Percentiles rank a stretch among this genome's conserved stretches.
Evolutionary conservation across 208 protist species (phyloP).

Genomic region (Trypanosoma scelopori): DNA sequence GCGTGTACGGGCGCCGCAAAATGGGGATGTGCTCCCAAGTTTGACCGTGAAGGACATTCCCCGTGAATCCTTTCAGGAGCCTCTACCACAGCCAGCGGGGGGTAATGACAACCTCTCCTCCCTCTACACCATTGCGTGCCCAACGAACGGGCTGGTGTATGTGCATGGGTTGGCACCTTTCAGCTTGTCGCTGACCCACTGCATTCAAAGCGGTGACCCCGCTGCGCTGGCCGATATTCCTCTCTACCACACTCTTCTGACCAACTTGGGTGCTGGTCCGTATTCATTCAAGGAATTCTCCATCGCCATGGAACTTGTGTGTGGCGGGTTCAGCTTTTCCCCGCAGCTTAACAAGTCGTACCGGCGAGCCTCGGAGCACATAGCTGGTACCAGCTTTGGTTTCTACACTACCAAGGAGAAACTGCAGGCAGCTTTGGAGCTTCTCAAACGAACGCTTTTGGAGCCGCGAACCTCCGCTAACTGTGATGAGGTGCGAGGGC

Average conservation of each 20-base stretch:
- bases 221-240: constrained; percentile 43
- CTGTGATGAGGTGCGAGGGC: constrained; percentile 70
- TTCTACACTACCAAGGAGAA: constrained; percentile 90
- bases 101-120: constrained; percentile 15
- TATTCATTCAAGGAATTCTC: constrained; percentile 80
- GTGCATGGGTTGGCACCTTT: constrained; percentile 86
- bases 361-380: constrained; percentile 42
- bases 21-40: constrained; percentile 76
- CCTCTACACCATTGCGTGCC: constrained; percentile 62
- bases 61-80: constrained; percentile 67
- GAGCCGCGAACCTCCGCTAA: constrained; percentile 59
- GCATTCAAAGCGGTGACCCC: constrained; percentile 32
- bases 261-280: constrained; percentile 55
- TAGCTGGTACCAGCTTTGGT: constrained; percentile 67
- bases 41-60: constrained; percentile 82
- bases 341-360: constrained; percentile 78
- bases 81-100: constrained; percentile 35
- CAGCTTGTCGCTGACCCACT: constrained; percentile 27
- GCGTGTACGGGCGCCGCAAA: constrained; percentile 64
- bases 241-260: constrained; percentile 56
- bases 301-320: constrained; percentile 80
- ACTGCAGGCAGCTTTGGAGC: constrained; percentile 69
- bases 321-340: constrained; percentile 77
- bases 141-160: constrained; percentile 91
- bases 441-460: constrained; percentile 63